Conservation (phyloP, 345 rosid species). For the Eucalyptus marginata region DNA sequence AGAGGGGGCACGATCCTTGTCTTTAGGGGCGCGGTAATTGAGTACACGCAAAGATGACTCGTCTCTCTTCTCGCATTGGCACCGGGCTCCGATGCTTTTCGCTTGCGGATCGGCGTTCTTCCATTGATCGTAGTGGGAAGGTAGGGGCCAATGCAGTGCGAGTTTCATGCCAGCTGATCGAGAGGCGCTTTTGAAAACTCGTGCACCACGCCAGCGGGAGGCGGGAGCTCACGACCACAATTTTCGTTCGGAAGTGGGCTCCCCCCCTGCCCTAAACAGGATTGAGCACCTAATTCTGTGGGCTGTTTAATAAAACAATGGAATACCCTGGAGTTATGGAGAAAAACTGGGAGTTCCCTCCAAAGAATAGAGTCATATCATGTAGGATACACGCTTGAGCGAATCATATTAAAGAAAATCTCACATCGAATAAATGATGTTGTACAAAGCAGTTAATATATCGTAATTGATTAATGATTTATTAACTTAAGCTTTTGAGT, state of each 20-base stretch:
- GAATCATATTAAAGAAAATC: no score
- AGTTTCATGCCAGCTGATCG: not conserved
- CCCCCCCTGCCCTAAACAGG: not conserved
- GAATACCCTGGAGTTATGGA: not conserved
- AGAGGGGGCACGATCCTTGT: not conserved
- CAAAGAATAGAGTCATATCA: accelerated
- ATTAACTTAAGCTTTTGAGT: no score
- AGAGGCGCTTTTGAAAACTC: not conserved
- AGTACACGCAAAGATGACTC: not conserved
- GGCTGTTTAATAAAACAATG: not conserved
- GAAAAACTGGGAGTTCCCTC: not conserved
- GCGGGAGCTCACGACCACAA: not conserved
- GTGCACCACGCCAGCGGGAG: not conserved
- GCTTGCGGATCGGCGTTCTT: not conserved
- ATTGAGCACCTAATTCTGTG: not conserved
- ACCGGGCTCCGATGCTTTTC: not conserved
- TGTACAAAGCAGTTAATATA: no score
- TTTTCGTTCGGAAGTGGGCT: not conserved
- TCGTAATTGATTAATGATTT: accelerated
- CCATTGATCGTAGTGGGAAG: not conserved
- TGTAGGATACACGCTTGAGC: accelerated
- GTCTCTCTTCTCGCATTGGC: not conserved
- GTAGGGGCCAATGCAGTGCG: not conserved
- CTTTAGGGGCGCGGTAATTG: not conserved
- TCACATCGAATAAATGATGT: accelerated